Percentiles rank a stretch among this genome's conserved stretches.
Evolutionary conservation across 768 basidiomycete species (phyloP).

Genomic region (Exidia glandulosa): DNA sequence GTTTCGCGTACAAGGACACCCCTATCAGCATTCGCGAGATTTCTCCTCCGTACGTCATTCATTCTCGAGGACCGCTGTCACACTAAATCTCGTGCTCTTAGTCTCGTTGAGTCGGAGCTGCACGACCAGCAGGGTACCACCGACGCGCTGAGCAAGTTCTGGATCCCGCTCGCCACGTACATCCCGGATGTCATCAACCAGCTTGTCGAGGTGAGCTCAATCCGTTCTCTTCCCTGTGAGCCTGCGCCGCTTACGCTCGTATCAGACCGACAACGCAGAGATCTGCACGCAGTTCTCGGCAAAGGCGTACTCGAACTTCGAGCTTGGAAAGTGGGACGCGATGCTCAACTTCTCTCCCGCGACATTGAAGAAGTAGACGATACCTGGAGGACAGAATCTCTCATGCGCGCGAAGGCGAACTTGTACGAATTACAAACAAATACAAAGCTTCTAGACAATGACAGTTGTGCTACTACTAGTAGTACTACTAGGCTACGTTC

Average conservation of each 20-base stretch:
- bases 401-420: too few species aligned
- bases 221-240: background rate
- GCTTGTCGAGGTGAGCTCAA: background rate
- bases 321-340: background rate
- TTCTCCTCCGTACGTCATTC: conserved; percentile 50
- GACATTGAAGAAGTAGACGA: too few species aligned
- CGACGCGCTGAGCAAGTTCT: conserved; percentile 34
- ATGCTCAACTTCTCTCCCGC: too few species aligned
- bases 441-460: too few species aligned
- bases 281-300: background rate
- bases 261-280: background rate
- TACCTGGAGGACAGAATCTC: too few species aligned
- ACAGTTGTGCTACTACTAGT: too few species aligned
- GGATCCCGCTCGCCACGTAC: conserved; percentile 44
- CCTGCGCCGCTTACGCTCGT: background rate
- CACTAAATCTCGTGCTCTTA: too few species aligned
- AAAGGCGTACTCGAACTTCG: background rate
- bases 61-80: too few species aligned
- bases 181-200: conserved; percentile 8
- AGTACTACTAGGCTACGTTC: too few species aligned
- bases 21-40: conserved; percentile 47
- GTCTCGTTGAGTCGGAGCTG: conserved; percentile 50
- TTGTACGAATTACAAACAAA: too few species aligned
- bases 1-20: conserved; percentile 34
- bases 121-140: conserved; percentile 48